A percentile compares a stretch with the other conserved stretches of the same genome.
phyloP scores from a whole-genome alignment of 345 rosid genomes.

The Pelargonium nanum region DNA sequence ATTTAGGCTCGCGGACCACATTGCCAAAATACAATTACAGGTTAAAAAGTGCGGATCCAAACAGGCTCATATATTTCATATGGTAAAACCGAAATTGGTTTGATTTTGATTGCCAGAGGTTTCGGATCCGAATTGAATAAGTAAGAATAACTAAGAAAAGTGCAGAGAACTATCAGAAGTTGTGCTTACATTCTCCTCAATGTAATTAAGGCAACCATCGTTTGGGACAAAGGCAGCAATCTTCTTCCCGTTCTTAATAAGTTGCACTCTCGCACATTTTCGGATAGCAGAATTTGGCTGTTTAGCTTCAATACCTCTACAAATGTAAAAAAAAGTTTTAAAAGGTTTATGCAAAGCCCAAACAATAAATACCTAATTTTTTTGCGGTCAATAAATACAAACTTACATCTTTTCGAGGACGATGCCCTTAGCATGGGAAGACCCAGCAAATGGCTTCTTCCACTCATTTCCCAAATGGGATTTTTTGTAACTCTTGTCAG shows the following conservation, averaged over 20 bases:
- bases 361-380: too few species aligned
- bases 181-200: constrained; percentile 69
- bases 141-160: neutral
- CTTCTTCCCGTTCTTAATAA: constrained; percentile 90
- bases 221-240: constrained; percentile 95
- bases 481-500: constrained; percentile 82
- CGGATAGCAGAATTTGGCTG: constrained; percentile 98
- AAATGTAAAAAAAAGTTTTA: neutral
- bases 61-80: too few species aligned
- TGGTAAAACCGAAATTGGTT: too few species aligned
- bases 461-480: constrained; percentile 81
- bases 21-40: too few species aligned
- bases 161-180: neutral
- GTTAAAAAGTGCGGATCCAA: too few species aligned
- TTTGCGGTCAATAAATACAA: neutral
- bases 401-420: constrained; percentile 71
- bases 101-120: too few species aligned
- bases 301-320: constrained; percentile 94
- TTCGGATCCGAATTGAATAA: too few species aligned
- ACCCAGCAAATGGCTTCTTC: constrained; percentile 85
- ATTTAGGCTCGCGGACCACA: too few species aligned
- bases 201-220: constrained; percentile 93
- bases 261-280: constrained; percentile 89
- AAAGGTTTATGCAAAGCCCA: neutral
- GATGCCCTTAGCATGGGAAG: constrained; percentile 78